Base-by-base conservation (phyloP, 257 asterid genomes). In the Ajuga chamaepitys region DNA sequence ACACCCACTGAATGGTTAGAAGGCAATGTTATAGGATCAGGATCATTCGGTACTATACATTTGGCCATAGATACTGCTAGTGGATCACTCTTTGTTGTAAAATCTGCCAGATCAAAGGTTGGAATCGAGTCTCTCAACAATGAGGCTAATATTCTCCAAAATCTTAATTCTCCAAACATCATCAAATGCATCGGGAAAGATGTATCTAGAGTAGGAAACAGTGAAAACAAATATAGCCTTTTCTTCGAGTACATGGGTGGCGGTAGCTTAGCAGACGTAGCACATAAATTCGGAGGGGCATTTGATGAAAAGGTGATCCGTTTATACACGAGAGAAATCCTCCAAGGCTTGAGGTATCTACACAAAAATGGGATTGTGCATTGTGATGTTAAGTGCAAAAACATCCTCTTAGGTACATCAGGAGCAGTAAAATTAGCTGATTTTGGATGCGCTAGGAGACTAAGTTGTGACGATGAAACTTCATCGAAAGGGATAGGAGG, bases 211-310 rank as follows among this genome's bases (percentile, higher is more conserved):
- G 47, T 32, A 5, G 55, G 21, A 65, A 67, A 60, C 32, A 79
- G 85, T n/a, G 55, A 66, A 4, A 37, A 26, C 14, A 60, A 56
- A 17, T 13, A 40, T 3, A 73, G 66, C 70, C 77, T 85, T 16
- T 83, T 85, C 63, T 61, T 81, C 5, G 93, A 85, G 76, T 75
- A 77, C 72, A 68, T 85, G 84, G 80, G 84, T 1, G 93, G 89
- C 4, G 93, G 93, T 0, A 81, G 87, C 78, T 48, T 85, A 42
- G 68, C 80, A 4, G 87, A 85, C 6, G 42, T 85, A 17, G 66
- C 77, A 2, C 77, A 63, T 8, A 83, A 77, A 6, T 79, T 83
- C 45, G 93, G 93, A 6, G 87, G 93, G 9, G 25, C 58, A 0
- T 52, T 85, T 11, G 71, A 69, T 14, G 89, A 85, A 47, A 82